A percentile compares a stretch with the other conserved stretches of the same genome.
phyloP scores from a whole-genome alignment of 23 red algal species.

The Gracilaria domingensis region DNA sequence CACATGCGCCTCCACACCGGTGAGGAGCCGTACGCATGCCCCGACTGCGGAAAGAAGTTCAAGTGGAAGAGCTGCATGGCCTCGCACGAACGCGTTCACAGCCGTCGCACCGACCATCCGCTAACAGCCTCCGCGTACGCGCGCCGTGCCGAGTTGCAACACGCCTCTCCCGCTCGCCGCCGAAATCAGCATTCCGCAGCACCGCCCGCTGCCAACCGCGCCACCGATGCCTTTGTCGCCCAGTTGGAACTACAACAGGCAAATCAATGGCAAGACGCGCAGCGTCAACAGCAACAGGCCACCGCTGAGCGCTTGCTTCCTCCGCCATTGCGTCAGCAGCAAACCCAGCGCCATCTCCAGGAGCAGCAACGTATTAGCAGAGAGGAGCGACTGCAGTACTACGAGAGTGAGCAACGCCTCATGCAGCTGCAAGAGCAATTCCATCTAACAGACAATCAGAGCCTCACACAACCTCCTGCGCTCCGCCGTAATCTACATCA shows the following conservation, averaged over 20 bases:
- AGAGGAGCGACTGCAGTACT: slow-evolving; percentile 20
- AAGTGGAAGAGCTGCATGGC: slow-evolving; percentile 86
- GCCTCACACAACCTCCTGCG: slow-evolving; percentile 9
- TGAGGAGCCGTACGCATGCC: slow-evolving; percentile 88
- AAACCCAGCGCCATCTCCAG: slow-evolving; percentile 42
- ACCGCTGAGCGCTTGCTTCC: background rate
- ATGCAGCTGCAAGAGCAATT: slow-evolving; percentile 22
- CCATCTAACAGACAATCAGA: slow-evolving; percentile 19
- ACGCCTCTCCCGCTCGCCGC: background rate
- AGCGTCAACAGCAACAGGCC: slow-evolving; percentile 1
- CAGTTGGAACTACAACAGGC: slow-evolving; percentile 24
- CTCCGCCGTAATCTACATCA: background rate
- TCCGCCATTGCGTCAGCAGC: slow-evolving; percentile 33
- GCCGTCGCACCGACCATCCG: slow-evolving; percentile 52
- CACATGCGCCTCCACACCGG: slow-evolving; percentile 96
- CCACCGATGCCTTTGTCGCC: background rate
- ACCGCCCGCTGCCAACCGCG: background rate
- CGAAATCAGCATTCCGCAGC: background rate
- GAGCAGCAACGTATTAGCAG: slow-evolving; percentile 20
- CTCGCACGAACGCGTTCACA: slow-evolving; percentile 68
- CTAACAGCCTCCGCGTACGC: slow-evolving; percentile 53
- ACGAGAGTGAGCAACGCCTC: slow-evolving; percentile 19
- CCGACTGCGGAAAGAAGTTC: slow-evolving; percentile 78
- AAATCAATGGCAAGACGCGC: slow-evolving; percentile 7
- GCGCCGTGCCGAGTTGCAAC: slow-evolving; percentile 18